These are phyloP conservation scores for Pythium sp. DNA, from an alignment of 352 stramenopile genomes.

Conservation along the genomic window DNA sequence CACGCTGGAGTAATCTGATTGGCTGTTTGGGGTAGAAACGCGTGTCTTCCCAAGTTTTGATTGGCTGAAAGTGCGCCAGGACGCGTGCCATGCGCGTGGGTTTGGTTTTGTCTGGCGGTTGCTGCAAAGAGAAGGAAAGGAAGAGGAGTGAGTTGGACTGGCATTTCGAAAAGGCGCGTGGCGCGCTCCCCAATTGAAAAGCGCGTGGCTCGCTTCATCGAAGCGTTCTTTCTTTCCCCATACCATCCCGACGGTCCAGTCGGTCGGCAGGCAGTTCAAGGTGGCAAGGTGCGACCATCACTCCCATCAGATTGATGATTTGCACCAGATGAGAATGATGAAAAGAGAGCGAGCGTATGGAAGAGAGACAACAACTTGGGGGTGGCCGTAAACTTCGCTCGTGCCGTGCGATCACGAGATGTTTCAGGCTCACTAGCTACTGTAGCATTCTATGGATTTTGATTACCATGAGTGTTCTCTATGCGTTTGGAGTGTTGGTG, in stretches of 20 bases:
- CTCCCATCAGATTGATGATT: neutral
- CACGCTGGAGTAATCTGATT: neutral
- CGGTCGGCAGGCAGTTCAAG: neutral
- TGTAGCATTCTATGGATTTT: neutral
- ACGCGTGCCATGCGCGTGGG: conserved; percentile 3
- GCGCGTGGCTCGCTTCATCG: neutral
- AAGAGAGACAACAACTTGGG: neutral
- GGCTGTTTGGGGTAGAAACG: neutral
- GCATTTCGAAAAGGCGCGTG: conserved; percentile 4
- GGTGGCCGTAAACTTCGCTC: neutral
- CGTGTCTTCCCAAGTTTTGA: neutral
- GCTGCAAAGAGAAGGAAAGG: neutral
- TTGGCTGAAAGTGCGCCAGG: neutral
- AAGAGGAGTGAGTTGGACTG: too few species aligned
- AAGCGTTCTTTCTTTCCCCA: neutral
- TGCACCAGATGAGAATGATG: neutral
- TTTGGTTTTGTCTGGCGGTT: neutral
- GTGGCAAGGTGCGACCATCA: neutral
- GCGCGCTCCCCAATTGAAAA: neutral
- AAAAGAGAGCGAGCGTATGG: neutral
- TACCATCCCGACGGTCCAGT: conserved; percentile 2
- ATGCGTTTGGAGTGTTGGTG: neutral
- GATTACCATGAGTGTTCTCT: neutral
- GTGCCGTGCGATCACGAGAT: neutral
- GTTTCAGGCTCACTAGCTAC: neutral